These are phyloP conservation scores for Carex cristatella DNA, from an alignment of 176 grass and related monocot genomes.

Conservation along the genomic window DNA sequence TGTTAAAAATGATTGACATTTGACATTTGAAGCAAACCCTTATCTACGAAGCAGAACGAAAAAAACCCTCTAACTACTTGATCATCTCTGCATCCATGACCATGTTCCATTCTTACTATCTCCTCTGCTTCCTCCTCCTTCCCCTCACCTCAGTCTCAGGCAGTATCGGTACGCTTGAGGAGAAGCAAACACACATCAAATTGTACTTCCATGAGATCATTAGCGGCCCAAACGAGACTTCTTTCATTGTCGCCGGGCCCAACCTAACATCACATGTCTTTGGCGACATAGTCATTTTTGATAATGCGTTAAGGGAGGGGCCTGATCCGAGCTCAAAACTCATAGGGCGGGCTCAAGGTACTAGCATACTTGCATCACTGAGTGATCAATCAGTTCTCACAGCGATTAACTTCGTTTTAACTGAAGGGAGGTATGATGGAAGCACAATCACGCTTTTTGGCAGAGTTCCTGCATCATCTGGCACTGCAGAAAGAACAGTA, in stretches of 20 bases:
- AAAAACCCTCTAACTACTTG: background rate
- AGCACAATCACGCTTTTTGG: constrained; percentile 24
- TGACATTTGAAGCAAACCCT: background rate
- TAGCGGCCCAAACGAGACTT: constrained; percentile 11
- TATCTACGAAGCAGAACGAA: background rate
- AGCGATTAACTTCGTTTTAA: constrained; percentile 25
- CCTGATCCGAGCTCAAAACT: constrained; percentile 24
- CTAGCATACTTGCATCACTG: background rate
- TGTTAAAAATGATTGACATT: background rate
- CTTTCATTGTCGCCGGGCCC: constrained; percentile 4
- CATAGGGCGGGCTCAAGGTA: constrained; percentile 22
- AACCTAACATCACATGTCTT: constrained; percentile 10
- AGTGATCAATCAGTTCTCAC: background rate
- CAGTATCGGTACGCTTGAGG: background rate
- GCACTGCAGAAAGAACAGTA: constrained; percentile 1
- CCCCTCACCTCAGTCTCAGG: background rate
- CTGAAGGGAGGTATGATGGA: constrained; percentile 12
- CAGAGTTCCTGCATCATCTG: background rate
- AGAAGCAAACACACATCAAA: constrained; percentile 20
- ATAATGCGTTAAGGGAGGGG: constrained; percentile 17
- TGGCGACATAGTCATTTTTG: constrained; percentile 21
- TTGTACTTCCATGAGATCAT: constrained; percentile 34
- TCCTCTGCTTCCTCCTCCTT: background rate
- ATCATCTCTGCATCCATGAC: background rate
- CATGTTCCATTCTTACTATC: background rate